A percentile compares a stretch with the other conserved stretches of the same genome.
Conservation (phyloP, 805 yeast species). For the Candida peoriensis region DNA sequence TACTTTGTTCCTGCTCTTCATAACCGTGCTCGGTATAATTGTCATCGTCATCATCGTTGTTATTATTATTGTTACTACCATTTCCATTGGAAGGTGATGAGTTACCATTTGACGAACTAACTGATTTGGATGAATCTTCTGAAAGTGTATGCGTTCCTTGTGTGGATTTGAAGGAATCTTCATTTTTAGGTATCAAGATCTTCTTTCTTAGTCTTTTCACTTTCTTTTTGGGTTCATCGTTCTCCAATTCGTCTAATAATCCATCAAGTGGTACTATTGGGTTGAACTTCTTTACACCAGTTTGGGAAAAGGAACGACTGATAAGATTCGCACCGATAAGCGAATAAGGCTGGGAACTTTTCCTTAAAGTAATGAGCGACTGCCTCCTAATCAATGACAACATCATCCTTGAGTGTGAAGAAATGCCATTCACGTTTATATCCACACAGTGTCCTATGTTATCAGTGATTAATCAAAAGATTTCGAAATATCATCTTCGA, state of each 20-base stretch:
- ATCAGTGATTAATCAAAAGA: no score
- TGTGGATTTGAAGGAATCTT: conserved; percentile 15
- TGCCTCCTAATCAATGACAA: no score
- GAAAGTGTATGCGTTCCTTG: background rate
- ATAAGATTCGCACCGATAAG: no score
- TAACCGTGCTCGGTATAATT: conserved; percentile 11
- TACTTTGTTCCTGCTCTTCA: conserved; percentile 9
- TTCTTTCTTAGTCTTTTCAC: conserved; percentile 6
- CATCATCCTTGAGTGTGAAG: no score
- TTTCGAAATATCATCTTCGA: no score
- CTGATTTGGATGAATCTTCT: background rate
- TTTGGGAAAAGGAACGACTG: no score
- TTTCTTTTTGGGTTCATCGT: conserved; percentile 8
- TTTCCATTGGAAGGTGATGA: background rate
- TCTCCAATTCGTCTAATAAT: conserved; percentile 20
- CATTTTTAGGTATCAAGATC: conserved; percentile 18
- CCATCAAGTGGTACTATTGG: conserved; percentile 22
- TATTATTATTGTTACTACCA: conserved; percentile 7
- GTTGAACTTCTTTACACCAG: no score
- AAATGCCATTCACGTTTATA: no score
- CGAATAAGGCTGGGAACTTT: no score
- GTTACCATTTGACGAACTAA: conserved; percentile 1
- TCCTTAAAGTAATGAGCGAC: no score
- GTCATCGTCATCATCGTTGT: conserved; percentile 6
- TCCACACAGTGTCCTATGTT: no score